phyloP scores from a whole-genome alignment of 257 asterid genomes.

The Mitragyna speciosa region DNA sequence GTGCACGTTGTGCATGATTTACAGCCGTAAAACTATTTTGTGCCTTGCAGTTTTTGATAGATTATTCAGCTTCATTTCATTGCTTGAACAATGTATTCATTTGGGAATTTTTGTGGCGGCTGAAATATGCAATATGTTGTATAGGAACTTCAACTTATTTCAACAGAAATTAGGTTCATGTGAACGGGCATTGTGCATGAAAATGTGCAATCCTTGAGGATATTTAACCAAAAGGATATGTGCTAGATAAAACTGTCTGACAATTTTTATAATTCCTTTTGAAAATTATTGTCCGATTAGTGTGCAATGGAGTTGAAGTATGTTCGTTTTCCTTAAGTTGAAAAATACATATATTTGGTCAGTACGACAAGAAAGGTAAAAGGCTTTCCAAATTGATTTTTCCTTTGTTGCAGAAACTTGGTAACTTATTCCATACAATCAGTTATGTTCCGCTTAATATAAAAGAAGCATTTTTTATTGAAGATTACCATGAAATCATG shows the following conservation, averaged over 20 bases:
- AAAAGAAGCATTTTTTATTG: not conserved
- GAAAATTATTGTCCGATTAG: too few relatives aligned
- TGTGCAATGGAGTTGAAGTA: not conserved
- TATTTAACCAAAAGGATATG: not conserved
- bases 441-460: too few relatives aligned
- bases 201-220: not conserved
- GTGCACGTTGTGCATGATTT: not conserved
- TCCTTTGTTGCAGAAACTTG: too few relatives aligned
- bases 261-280: too few relatives aligned
- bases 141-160: not conserved
- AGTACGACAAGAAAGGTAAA: not conserved
- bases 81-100: not conserved
- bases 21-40: not conserved
- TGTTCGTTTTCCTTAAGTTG: not conserved
- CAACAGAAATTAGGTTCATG: not conserved
- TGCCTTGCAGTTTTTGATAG: not conserved
- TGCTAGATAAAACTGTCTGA: not conserved
- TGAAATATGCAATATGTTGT: not conserved
- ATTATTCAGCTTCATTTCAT: not conserved
- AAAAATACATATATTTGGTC: not conserved
- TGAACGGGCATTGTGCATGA: not conserved
- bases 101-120: too few relatives aligned
- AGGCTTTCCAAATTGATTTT: not conserved
- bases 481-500: not conserved
- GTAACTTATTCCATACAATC: too few relatives aligned